phyloP scores from a whole-genome alignment of 495 filamentous ascomycete species.

The Penicillium paradoxum region DNA sequence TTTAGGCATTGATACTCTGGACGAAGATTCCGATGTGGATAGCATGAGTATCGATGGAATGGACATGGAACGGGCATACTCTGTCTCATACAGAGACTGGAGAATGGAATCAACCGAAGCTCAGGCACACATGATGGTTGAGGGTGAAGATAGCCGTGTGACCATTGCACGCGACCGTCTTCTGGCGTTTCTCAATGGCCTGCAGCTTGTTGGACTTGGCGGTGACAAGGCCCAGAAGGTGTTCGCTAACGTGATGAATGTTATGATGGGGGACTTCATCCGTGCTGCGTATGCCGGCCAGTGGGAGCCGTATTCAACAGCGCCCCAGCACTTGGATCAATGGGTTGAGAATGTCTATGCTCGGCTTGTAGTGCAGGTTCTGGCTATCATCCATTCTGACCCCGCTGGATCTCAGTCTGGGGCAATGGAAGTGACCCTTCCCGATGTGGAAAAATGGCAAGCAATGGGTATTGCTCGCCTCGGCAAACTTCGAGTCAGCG shows the following conservation, averaged over 20 bases:
- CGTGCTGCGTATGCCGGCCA: constrained; percentile 52
- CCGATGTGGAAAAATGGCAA: constrained; percentile 72
- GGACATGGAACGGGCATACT: constrained; percentile 36
- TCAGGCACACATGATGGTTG: constrained; percentile 33
- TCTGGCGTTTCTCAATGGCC: constrained; percentile 51
- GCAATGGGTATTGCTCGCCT: constrained; percentile 72
- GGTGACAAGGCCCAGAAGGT: constrained; percentile 69
- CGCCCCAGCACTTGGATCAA: constrained; percentile 52
- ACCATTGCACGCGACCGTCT: constrained; percentile 48
- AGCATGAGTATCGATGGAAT: constrained; percentile 28
- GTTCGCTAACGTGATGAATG: constrained; percentile 70
- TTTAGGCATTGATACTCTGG: constrained; percentile 47
- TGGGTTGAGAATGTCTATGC: constrained; percentile 73
- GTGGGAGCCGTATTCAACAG: constrained; percentile 55
- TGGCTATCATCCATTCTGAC: constrained; percentile 42
- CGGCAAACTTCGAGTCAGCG: constrained; percentile 71
- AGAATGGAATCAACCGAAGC: constrained; percentile 23
- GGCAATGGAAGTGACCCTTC: constrained; percentile 44
- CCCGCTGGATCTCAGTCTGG: constrained; percentile 17
- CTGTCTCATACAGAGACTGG: constrained; percentile 39
- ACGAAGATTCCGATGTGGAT: constrained; percentile 14
- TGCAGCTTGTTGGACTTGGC: constrained; percentile 68
- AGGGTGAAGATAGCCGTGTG: constrained; percentile 31
- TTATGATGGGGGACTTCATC: constrained; percentile 63
- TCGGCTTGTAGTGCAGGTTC: constrained; percentile 59